Conservation (phyloP, 2,329 filamentous ascomycete genomes). For the Pseudofabraea citricarpa region DNA sequence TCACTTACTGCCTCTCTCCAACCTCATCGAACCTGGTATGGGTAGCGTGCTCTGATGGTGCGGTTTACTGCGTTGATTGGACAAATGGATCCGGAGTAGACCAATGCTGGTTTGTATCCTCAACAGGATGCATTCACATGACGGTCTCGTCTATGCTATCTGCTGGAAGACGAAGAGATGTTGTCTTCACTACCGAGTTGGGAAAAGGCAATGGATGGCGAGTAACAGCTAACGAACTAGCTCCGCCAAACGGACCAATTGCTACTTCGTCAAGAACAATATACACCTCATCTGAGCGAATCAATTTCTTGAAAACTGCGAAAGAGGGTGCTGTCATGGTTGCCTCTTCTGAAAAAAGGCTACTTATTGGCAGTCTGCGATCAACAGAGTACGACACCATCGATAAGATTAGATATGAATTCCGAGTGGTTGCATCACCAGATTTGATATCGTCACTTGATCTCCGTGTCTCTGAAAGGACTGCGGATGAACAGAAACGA, state of each 20-base stretch:
- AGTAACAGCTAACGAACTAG: constrained; percentile 30
- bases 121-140: constrained; percentile 29
- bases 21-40: constrained; percentile 45
- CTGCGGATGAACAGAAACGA: constrained; percentile 17
- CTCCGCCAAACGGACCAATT: constrained; percentile 21
- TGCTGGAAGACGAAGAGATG: constrained; percentile 25
- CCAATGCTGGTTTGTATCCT: constrained; percentile 33
- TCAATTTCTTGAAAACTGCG: constrained; percentile 44
- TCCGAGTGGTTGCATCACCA: constrained; percentile 53
- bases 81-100: constrained; percentile 39
- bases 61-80: constrained; percentile 56
- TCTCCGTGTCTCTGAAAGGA: constrained; percentile 39
- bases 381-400: constrained; percentile 28
- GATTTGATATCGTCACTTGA: constrained; percentile 67
- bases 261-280: constrained; percentile 31
- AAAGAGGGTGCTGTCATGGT: constrained; percentile 54
- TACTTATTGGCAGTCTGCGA: constrained; percentile 56
- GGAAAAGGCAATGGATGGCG: constrained; percentile 26
- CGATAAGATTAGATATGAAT: constrained; percentile 46
- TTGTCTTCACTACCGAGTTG: constrained; percentile 28
- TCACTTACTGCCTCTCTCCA: constrained; percentile 36
- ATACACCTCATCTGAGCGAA: constrained; percentile 33
- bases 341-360: constrained; percentile 43
- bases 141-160: constrained; percentile 29
- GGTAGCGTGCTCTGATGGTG: constrained; percentile 55